These are phyloP conservation scores for Podospora australis DNA, from an alignment of 495 filamentous ascomycete genomes.

Conservation along the genomic window DNA sequence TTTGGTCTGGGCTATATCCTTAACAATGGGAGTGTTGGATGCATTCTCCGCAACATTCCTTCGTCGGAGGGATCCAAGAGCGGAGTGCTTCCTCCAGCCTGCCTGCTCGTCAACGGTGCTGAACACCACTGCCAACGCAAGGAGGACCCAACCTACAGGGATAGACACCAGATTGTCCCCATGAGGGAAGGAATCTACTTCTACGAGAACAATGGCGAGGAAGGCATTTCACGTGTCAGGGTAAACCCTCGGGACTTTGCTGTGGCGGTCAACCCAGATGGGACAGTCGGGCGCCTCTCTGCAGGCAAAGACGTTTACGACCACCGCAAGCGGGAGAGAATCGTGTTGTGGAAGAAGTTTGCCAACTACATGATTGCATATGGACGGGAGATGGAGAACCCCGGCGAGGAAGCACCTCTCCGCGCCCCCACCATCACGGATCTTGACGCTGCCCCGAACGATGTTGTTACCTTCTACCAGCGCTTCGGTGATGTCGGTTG, in stretches of 20 bases:
- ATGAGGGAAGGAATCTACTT: conserved; percentile 63
- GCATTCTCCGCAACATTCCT: conserved; percentile 58
- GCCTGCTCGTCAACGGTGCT: conserved; percentile 61
- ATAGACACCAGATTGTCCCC: conserved; percentile 61
- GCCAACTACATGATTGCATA: conserved; percentile 84
- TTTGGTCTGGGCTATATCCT: conserved; percentile 83
- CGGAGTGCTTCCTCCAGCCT: conserved; percentile 53
- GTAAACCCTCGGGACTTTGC: conserved; percentile 57
- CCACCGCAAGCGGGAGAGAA: conserved; percentile 61
- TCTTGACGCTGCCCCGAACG: conserved; percentile 37
- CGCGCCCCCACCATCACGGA: conserved; percentile 48
- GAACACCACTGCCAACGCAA: conserved; percentile 53
- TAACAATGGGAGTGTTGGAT: conserved; percentile 76
- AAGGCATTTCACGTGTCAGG: conserved; percentile 55
- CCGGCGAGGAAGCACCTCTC: conserved; percentile 35
- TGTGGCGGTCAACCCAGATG: conserved; percentile 44
- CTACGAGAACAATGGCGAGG: conserved; percentile 65
- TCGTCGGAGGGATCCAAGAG: conserved; percentile 41
- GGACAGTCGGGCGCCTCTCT: conserved; percentile 47
- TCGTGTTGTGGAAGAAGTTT: conserved; percentile 84
- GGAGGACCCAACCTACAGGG: conserved; percentile 47
- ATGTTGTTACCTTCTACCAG: conserved; percentile 84
- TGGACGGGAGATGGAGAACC: conserved; percentile 46
- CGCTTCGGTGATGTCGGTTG: conserved; percentile 79
- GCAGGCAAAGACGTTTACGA: conserved; percentile 53